phyloP scores from a whole-genome alignment of 176 grass and related monocot genomes.

The Panicum miliaceum region DNA sequence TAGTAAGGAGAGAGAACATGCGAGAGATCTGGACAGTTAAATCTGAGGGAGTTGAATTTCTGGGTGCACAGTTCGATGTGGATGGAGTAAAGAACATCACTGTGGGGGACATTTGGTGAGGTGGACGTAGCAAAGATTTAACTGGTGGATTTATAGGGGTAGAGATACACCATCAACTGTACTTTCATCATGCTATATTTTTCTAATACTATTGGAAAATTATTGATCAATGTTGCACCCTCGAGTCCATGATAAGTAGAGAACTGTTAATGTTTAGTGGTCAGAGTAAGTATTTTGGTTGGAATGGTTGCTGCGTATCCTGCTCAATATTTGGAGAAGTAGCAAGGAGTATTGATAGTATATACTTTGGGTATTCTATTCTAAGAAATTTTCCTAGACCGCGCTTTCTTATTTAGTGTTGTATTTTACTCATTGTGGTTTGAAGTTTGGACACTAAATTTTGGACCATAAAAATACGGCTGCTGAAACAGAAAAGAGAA shows the following conservation, averaged over 20 bases:
- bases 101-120: too few species aligned
- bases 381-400: neutral
- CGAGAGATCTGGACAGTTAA: too few species aligned
- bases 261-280: neutral
- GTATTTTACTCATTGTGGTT: constrained; percentile 26
- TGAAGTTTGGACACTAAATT: constrained; percentile 32
- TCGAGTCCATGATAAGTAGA: neutral
- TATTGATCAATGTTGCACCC: neutral
- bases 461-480: neutral
- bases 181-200: neutral
- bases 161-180: constrained; percentile 5
- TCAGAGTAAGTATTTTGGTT: constrained; percentile 19
- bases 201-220: neutral
- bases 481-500: constrained; percentile 1
- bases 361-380: neutral
- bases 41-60: too few species aligned
- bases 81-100: too few species aligned
- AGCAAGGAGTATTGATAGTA: neutral
- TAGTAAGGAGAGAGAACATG: too few species aligned
- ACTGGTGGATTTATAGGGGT: too few species aligned
- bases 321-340: constrained; percentile 31
- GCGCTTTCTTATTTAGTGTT: constrained; percentile 21
- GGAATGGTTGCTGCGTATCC: neutral
- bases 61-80: too few species aligned
- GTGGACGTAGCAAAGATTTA: too few species aligned